Conservation (phyloP, 495 filamentous ascomycete genomes). For the Xylona heveae region DNA sequence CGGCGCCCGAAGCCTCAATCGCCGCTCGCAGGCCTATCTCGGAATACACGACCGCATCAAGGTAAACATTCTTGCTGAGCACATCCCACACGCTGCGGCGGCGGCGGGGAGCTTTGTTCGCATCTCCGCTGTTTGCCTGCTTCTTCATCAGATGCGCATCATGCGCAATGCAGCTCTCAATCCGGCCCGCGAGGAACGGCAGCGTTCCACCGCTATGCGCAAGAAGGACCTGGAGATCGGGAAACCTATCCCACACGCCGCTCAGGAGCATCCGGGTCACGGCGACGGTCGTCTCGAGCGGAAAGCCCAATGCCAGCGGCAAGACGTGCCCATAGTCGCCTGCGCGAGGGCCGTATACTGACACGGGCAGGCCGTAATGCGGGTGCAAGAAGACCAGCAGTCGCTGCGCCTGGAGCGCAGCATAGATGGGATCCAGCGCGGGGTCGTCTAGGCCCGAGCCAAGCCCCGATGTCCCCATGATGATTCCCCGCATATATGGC, state of each 20-base stretch:
- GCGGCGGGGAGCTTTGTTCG: constrained; percentile 7
- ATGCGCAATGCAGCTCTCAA: constrained; percentile 75
- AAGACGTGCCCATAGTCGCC: constrained; percentile 74
- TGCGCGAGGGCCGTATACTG: constrained; percentile 52
- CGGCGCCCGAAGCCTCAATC: constrained; percentile 34
- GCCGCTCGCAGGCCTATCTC: constrained; percentile 57
- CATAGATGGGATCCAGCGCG: constrained; percentile 44
- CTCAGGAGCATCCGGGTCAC: constrained; percentile 70
- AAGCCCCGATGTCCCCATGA: constrained; percentile 72
- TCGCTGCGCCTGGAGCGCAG: constrained; percentile 36
- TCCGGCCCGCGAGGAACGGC: constrained; percentile 71
- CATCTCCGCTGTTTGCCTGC: constrained; percentile 18
- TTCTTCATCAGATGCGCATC: constrained; percentile 44
- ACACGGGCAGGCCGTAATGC: constrained; percentile 69
- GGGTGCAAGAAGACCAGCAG: constrained; percentile 72
- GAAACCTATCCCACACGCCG: constrained; percentile 67
- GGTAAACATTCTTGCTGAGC: constrained; percentile 63
- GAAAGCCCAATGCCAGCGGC: constrained; percentile 72
- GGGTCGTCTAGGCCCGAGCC: constrained; percentile 69
- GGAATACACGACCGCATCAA: constrained; percentile 77
- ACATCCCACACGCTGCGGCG: constrained; percentile 58
- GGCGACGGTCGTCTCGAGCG: constrained; percentile 83
- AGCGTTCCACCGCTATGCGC: constrained; percentile 81
- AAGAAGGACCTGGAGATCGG: constrained; percentile 47
- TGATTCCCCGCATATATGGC: constrained; percentile 56